phyloP scores from a whole-genome alignment of 202 grass and related monocot species.

The Schoenoplectus triqueter region DNA sequence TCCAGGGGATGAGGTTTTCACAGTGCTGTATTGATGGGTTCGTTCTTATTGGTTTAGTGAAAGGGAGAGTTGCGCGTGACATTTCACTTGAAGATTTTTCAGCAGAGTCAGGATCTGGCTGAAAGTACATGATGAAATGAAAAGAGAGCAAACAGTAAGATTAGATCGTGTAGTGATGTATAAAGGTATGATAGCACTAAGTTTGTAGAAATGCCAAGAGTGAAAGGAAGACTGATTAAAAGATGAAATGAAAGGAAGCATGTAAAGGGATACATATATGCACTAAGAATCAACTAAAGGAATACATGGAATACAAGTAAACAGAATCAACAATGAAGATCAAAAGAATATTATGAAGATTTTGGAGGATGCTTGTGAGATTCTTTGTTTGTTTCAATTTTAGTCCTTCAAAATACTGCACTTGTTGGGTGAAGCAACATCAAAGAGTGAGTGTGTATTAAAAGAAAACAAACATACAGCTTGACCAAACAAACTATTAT shows the following conservation, averaged over 20 bases:
- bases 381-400: constrained; percentile 22
- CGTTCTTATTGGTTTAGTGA: constrained; percentile 24
- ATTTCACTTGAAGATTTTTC: constrained; percentile 23
- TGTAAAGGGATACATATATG: constrained; percentile 1
- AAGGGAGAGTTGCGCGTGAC: constrained; percentile 1
- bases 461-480: constrained; percentile 15
- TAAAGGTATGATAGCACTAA: not conserved
- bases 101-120: constrained; percentile 27
- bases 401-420: not conserved
- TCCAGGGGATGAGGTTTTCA: constrained; percentile 77
- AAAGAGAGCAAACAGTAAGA: constrained; percentile 17
- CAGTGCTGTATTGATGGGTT: constrained; percentile 59
- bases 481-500: constrained; percentile 26
- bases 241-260: constrained; percentile 19
- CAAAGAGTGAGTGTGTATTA: constrained; percentile 6
- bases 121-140: constrained; percentile 26
- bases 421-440: constrained; percentile 13
- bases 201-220: not conserved
- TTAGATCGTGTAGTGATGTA: not conserved
- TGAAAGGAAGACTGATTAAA: not conserved
- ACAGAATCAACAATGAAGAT: not conserved
- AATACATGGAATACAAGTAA: constrained; percentile 22
- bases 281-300: not conserved
- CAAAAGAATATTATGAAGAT: constrained; percentile 24
- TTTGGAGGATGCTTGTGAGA: not conserved